A percentile compares a stretch with the other conserved stretches of the same genome.
These are phyloP conservation scores for Hortiboletus campestris DNA, from an alignment of 768 basidiomycete species.

Conservation along the genomic window DNA sequence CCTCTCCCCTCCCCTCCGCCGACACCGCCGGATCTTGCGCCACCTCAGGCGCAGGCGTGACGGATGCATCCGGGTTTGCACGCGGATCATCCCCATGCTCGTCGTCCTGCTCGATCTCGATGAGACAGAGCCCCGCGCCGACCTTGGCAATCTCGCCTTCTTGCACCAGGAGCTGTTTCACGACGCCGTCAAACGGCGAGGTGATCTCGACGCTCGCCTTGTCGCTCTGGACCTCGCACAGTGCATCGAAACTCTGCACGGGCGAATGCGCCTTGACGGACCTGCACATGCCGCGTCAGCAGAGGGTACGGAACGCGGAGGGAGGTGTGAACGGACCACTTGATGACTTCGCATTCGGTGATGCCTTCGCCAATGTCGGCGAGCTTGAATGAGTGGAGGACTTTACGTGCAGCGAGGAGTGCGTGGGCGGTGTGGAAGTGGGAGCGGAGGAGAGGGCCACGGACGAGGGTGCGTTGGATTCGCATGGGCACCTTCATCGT, in stretches of 20 bases:
- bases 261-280: constrained; percentile 50
- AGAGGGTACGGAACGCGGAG: constrained; percentile 5
- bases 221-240: constrained; percentile 88
- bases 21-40: constrained; percentile 18
- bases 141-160: constrained; percentile 87
- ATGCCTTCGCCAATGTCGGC: constrained; percentile 91
- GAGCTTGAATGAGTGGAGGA: constrained; percentile 65
- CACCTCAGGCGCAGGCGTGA: not conserved
- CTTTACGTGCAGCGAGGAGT: constrained; percentile 33
- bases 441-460: constrained; percentile 28
- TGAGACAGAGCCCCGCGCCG: constrained; percentile 71
- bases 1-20: not conserved
- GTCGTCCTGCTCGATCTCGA: constrained; percentile 71
- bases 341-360: constrained; percentile 86
- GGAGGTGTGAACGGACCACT: constrained; percentile 54
- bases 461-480: constrained; percentile 22
- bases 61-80: not conserved
- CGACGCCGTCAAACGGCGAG: constrained; percentile 75
- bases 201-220: constrained; percentile 92
- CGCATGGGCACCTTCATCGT: constrained; percentile 11
- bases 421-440: constrained; percentile 38
- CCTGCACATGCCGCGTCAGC: constrained; percentile 41
- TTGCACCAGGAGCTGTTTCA: constrained; percentile 69
- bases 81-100: not conserved
- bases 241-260: constrained; percentile 63